A percentile compares a stretch with the other conserved stretches of the same genome.
phyloP scores from a whole-genome alignment of 768 basidiomycete genomes.

The Tulasnella sp. region DNA sequence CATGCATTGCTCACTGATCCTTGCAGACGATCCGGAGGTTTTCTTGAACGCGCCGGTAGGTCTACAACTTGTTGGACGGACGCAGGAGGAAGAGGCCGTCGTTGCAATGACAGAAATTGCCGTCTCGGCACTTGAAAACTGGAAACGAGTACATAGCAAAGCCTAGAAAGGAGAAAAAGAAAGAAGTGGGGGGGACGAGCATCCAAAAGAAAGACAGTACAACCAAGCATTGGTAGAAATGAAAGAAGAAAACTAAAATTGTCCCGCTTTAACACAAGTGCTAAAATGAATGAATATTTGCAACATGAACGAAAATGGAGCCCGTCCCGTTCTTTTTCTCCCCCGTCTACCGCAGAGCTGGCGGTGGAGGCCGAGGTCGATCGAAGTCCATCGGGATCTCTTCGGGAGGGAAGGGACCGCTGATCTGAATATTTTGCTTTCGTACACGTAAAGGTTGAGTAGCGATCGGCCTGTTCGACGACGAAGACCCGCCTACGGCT shows the following conservation, averaged over 20 bases:
- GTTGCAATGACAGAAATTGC: conserved; percentile 66
- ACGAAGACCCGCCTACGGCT: background rate
- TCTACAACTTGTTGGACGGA: conserved; percentile 65
- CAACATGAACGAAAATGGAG: background rate
- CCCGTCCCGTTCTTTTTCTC: background rate
- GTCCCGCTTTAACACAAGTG: conserved; percentile 1
- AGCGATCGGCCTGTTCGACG: background rate
- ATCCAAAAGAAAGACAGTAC: background rate
- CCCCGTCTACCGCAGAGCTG: background rate
- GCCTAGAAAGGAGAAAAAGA: background rate
- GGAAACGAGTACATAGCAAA: conserved; percentile 11
- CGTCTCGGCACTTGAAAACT: conserved; percentile 43
- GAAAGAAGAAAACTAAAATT: background rate
- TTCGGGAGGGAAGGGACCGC: background rate
- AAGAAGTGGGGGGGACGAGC: background rate
- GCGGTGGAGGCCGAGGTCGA: conserved; percentile 6
- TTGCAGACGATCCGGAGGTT: conserved; percentile 53
- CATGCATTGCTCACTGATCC: background rate
- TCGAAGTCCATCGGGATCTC: background rate
- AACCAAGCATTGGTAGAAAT: background rate
- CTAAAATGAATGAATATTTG: background rate
- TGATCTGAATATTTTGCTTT: conserved; percentile 2
- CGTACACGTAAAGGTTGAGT: conserved; percentile 5
- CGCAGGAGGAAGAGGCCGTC: conserved; percentile 71
- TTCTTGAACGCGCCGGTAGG: conserved; percentile 59